These are phyloP conservation scores for Handroanthus guayacan DNA, from an alignment of 257 asterid genomes.

Conservation along the genomic window DNA sequence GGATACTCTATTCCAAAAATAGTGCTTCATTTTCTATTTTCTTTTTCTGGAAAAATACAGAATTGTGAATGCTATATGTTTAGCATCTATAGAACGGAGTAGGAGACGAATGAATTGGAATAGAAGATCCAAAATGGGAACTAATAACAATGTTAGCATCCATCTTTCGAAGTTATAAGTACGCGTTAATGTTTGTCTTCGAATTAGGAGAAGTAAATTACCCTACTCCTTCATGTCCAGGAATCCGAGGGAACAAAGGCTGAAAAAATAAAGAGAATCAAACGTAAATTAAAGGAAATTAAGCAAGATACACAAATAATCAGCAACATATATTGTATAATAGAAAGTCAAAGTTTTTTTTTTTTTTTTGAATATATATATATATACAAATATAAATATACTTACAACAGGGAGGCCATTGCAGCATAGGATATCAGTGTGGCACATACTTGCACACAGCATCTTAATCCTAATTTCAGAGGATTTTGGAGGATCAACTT, in stretches of 20 bases:
- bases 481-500: slow-evolving; percentile 64
- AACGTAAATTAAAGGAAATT: neutral
- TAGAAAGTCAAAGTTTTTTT: neutral
- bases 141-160: too few relatives aligned
- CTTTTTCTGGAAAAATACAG: too few relatives aligned
- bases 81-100: too few relatives aligned
- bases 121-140: too few relatives aligned
- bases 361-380: neutral
- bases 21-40: too few relatives aligned
- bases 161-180: too few relatives aligned
- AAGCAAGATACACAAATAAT: neutral
- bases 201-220: slow-evolving; percentile 35
- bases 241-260: slow-evolving; percentile 82
- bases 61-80: too few relatives aligned
- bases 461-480: slow-evolving; percentile 67
- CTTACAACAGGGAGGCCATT: slow-evolving; percentile 57
- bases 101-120: too few relatives aligned
- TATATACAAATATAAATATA: neutral
- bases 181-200: too few relatives aligned
- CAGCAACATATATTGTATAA: neutral
- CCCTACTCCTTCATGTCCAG: slow-evolving; percentile 96
- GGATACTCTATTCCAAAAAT: too few relatives aligned
- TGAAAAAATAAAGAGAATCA: slow-evolving; percentile 30
- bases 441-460: slow-evolving; percentile 73
- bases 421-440: slow-evolving; percentile 55